Conservation (phyloP, 768 basidiomycete species). For the Chalciporus chontae region DNA sequence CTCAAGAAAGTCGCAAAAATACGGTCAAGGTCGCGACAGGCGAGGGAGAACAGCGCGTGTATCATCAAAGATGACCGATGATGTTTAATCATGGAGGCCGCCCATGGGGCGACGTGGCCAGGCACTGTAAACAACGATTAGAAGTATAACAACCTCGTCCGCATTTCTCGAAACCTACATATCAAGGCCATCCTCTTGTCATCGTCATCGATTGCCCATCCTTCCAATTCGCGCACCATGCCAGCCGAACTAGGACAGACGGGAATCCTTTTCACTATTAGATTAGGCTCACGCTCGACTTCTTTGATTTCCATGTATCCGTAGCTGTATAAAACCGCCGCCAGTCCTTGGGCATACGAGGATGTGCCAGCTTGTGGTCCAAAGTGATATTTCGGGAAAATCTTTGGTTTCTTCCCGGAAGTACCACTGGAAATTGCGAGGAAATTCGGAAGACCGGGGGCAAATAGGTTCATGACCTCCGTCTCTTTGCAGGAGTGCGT, state of each 20-base stretch:
- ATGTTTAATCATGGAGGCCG: conserved; percentile 1
- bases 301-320: not conserved
- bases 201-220: conserved; percentile 4
- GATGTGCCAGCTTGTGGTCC: too few species aligned
- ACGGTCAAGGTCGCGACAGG: not conserved
- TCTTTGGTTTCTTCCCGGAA: too few species aligned
- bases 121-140: not conserved
- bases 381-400: too few species aligned
- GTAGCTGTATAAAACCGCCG: too few species aligned
- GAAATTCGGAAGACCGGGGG: too few species aligned
- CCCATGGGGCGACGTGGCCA: not conserved
- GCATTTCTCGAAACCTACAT: too few species aligned
- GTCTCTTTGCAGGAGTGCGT: too few species aligned
- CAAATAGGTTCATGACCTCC: too few species aligned
- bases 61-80: conserved; percentile 8
- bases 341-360: too few species aligned
- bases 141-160: too few species aligned
- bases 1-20: not conserved
- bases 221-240: not conserved
- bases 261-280: not conserved
- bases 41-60: conserved; percentile 12
- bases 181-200: not conserved
- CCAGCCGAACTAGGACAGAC: not conserved
- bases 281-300: conserved; percentile 1
- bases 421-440: too few species aligned